phyloP scores from a whole-genome alignment of 257 asterid genomes.

The Capsicum chinense region DNA sequence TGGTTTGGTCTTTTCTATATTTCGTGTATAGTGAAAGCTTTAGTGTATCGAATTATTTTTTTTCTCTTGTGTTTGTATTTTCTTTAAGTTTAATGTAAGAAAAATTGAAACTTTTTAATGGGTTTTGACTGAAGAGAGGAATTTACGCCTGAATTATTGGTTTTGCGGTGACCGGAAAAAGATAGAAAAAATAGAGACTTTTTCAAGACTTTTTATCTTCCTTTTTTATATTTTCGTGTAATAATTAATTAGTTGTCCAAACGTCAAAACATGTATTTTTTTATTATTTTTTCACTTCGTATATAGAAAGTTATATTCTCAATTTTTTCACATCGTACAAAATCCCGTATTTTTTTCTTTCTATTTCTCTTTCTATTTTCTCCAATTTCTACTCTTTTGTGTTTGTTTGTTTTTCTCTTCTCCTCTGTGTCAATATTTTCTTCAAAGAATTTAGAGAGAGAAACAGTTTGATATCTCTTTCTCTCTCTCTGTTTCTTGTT shows the following conservation, averaged over 20 bases:
- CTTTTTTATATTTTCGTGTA: conserved; percentile 12
- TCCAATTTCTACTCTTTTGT: conserved; percentile 35
- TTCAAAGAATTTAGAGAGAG: conserved; percentile 52
- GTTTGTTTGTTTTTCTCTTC: conserved; percentile 23
- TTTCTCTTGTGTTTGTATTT: conserved; percentile 30
- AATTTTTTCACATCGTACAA: conserved; percentile 28
- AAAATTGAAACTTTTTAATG: conserved; percentile 29
- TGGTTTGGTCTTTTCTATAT: no score
- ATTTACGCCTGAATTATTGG: conserved; percentile 43
- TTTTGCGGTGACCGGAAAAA: conserved; percentile 45
- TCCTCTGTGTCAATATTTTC: conserved; percentile 40
- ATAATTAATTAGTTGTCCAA: conserved; percentile 52
- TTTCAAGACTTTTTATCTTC: conserved; percentile 36
- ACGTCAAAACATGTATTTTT: conserved; percentile 59
- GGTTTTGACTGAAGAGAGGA: conserved; percentile 36
- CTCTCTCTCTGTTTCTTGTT: conserved; percentile 38
- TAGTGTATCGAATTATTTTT: no score
- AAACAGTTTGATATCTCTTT: conserved; percentile 41
- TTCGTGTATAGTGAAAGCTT: no score
- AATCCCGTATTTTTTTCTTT: conserved; percentile 78
- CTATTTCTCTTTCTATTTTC: conserved; percentile 33
- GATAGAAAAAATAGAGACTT: neutral
- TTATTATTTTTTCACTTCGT: conserved; percentile 36
- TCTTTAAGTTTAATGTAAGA: conserved; percentile 28
- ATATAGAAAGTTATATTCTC: conserved; percentile 39